These are phyloP conservation scores for Penicillium lagena DNA, from an alignment of 495 filamentous ascomycete species.

Conservation along the genomic window DNA sequence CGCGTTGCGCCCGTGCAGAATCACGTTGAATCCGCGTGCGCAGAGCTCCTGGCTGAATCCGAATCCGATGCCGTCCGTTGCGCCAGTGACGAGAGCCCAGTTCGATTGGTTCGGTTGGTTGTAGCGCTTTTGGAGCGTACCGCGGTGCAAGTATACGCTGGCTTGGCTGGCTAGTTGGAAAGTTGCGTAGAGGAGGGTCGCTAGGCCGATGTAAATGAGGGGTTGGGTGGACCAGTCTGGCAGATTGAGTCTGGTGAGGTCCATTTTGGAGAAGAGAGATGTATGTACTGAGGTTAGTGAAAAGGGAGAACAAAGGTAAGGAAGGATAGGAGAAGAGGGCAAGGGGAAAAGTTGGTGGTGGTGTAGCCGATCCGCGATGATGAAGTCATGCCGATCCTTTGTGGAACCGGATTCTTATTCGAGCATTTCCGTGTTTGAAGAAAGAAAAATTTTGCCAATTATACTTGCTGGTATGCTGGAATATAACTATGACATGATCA, in stretches of 20 bases:
- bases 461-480: too few species aligned
- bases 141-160: conserved; percentile 13
- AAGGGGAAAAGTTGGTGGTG: too few species aligned
- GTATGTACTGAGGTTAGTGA: too few species aligned
- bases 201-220: conserved; percentile 11
- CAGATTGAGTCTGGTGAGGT: neutral
- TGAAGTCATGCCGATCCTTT: too few species aligned
- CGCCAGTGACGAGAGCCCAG: conserved; percentile 57
- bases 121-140: conserved; percentile 8
- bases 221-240: conserved; percentile 2
- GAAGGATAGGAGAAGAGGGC: too few species aligned
- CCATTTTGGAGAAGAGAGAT: too few species aligned
- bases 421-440: too few species aligned
- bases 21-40: conserved; percentile 48
- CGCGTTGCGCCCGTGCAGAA: conserved; percentile 48
- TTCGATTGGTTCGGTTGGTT: conserved; percentile 9
- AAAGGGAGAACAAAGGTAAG: too few species aligned
- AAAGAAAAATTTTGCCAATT: too few species aligned
- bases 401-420: too few species aligned
- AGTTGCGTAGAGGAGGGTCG: conserved; percentile 7
- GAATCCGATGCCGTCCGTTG: conserved; percentile 54
- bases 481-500: too few species aligned
- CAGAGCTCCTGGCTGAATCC: conserved; percentile 44
- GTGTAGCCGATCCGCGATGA: too few species aligned
- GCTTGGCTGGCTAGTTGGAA: conserved; percentile 12